Percentiles rank a stretch among this genome's conserved stretches.
phyloP scores from a whole-genome alignment of 768 basidiomycete genomes.

The Leccinum pellstonianum region DNA sequence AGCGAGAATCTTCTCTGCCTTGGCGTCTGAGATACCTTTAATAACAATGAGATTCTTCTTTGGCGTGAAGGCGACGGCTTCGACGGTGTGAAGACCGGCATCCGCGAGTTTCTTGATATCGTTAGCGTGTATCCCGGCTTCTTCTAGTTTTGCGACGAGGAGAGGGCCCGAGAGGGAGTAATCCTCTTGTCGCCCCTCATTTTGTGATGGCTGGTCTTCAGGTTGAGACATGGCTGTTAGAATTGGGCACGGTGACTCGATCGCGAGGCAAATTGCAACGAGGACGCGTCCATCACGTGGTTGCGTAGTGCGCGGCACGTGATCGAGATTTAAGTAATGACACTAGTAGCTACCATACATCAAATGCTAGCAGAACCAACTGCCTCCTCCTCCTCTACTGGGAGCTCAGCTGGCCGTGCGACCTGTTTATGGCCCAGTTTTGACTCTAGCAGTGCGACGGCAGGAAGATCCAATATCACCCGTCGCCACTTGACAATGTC shows the following conservation, averaged over 20 bases:
- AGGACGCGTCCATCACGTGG: slow-evolving; percentile 34
- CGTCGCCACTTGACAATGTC: slow-evolving; percentile 83
- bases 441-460: slow-evolving; percentile 76
- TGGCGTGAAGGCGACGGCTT: slow-evolving; percentile 94
- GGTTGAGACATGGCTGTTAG: slow-evolving; percentile 40
- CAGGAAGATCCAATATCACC: slow-evolving; percentile 76
- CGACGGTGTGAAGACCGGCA: slow-evolving; percentile 90
- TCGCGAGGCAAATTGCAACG: not conserved
- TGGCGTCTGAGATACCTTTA: slow-evolving; percentile 95
- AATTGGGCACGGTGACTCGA: not conserved
- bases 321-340: not conserved
- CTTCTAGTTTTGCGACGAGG: slow-evolving; percentile 80
- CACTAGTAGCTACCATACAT: not conserved
- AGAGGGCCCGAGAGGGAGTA: slow-evolving; percentile 73
- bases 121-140: slow-evolving; percentile 83
- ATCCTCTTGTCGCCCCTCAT: slow-evolving; percentile 48
- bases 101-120: slow-evolving; percentile 96
- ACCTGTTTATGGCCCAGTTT: slow-evolving; percentile 46
- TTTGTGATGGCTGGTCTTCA: slow-evolving; percentile 38
- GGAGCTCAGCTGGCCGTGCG: slow-evolving; percentile 2
- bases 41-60: slow-evolving; percentile 89
- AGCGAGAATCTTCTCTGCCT: slow-evolving; percentile 92
- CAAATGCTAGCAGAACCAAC: not conserved
- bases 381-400: slow-evolving; percentile 11
- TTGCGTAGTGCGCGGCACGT: slow-evolving; percentile 3